A percentile compares a stretch with the other conserved stretches of the same genome.
Conservation (phyloP, 768 basidiomycete genomes). For the Leucocoprinus sp. region DNA sequence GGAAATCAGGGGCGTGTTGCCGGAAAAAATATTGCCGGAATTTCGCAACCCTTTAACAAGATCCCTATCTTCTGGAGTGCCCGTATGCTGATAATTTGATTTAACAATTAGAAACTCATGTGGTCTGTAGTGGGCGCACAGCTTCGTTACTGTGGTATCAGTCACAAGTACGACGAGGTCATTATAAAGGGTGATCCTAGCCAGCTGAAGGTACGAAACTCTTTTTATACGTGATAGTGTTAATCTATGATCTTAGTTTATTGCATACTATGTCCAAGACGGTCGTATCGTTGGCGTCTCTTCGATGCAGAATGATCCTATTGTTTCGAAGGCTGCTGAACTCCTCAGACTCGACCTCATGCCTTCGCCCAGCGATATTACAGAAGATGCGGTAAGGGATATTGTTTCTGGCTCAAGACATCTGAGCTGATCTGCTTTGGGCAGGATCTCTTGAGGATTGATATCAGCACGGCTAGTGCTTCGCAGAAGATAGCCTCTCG, state of each 20-base stretch:
- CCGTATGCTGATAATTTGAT: constrained; percentile 36
- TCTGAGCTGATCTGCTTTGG: background rate
- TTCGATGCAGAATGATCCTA: constrained; percentile 78
- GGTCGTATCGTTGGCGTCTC: constrained; percentile 62
- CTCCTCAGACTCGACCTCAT: constrained; percentile 71
- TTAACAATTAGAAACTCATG: background rate
- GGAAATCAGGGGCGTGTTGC: constrained; percentile 80
- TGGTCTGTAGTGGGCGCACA: constrained; percentile 64
- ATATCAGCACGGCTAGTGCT: constrained; percentile 29
- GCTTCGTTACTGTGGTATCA: constrained; percentile 76
- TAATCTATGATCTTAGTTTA: constrained; percentile 39
- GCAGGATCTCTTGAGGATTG: constrained; percentile 33
- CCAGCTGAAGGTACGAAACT: constrained; percentile 60
- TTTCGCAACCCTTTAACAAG: constrained; percentile 63
- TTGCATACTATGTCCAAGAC: constrained; percentile 68
- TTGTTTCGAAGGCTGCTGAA: constrained; percentile 72
- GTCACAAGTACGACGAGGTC: constrained; percentile 64
- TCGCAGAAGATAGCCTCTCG: constrained; percentile 17
- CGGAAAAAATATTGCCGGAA: constrained; percentile 68
- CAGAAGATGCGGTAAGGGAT: constrained; percentile 55
- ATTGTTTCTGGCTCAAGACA: background rate
- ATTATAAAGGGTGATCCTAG: constrained; percentile 67
- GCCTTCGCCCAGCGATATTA: constrained; percentile 70
- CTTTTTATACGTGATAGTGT: background rate
- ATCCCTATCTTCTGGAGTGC: constrained; percentile 89